These are phyloP conservation scores for Kuraishia capsulata DNA, from an alignment of 805 yeast species.

Conservation along the genomic window DNA sequence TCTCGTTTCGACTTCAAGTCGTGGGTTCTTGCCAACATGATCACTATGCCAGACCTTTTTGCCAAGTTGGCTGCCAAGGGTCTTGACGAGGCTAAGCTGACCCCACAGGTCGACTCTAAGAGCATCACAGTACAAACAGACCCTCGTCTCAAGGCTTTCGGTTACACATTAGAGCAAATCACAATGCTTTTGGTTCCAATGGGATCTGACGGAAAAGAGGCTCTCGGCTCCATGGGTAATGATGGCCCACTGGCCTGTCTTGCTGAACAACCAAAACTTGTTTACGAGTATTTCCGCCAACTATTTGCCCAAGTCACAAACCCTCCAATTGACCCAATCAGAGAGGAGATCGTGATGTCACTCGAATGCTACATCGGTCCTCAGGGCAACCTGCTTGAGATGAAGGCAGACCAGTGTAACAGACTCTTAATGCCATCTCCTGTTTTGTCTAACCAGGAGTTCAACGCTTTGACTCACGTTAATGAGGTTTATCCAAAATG, in stretches of 20 bases:
- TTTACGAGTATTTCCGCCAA: slow-evolving; percentile 92
- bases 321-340: slow-evolving; percentile 97
- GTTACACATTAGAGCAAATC: slow-evolving; percentile 92
- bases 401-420: slow-evolving; percentile 88
- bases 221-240: slow-evolving; percentile 97
- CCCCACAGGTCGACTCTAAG: slow-evolving; percentile 14
- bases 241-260: slow-evolving; percentile 93
- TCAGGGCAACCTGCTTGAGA: slow-evolving; percentile 92
- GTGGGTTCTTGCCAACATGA: slow-evolving; percentile 83
- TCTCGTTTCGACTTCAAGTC: slow-evolving; percentile 84
- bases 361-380: slow-evolving; percentile 96
- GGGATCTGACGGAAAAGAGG: slow-evolving; percentile 89
- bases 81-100: slow-evolving; percentile 14
- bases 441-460: slow-evolving; percentile 63
- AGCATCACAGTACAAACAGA: slow-evolving; percentile 59
- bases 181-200: slow-evolving; percentile 80
- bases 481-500: slow-evolving; percentile 74
- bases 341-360: slow-evolving; percentile 96
- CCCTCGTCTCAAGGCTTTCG: slow-evolving; percentile 77
- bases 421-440: slow-evolving; percentile 80
- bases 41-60: slow-evolving; percentile 70
- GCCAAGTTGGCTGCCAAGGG: slow-evolving; percentile 43
- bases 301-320: slow-evolving; percentile 97
- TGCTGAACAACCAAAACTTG: slow-evolving; percentile 82
- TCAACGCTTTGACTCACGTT: slow-evolving; percentile 66